Conservation (phyloP, 352 stramenopile species). For the Elongisporangium prolatum region DNA sequence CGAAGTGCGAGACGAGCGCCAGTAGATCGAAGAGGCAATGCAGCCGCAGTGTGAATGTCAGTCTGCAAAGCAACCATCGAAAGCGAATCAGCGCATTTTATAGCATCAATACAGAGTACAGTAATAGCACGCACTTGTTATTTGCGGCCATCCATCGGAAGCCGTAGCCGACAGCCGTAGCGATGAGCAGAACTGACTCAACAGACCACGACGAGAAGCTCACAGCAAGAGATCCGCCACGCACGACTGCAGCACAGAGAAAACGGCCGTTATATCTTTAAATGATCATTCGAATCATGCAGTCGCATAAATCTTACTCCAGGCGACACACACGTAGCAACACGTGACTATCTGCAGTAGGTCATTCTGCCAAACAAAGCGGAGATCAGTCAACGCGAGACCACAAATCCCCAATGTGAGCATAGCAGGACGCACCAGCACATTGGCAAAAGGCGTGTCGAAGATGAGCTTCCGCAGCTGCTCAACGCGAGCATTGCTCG, state of each 20-base stretch:
- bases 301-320: slow-evolving; percentile 46
- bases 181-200: slow-evolving; percentile 72
- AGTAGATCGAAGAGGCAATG: slow-evolving; percentile 80
- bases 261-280: not conserved
- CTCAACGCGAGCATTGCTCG: slow-evolving; percentile 57
- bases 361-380: slow-evolving; percentile 42
- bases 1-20: slow-evolving; percentile 80
- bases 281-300: slow-evolving; percentile 11
- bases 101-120: slow-evolving; percentile 1
- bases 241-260: slow-evolving; percentile 41
- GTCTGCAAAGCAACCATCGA: slow-evolving; percentile 19
- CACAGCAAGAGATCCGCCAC: slow-evolving; percentile 57
- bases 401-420: not conserved
- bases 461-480: slow-evolving; percentile 54
- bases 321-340: slow-evolving; percentile 77
- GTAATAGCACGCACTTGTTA: slow-evolving; percentile 61
- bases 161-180: slow-evolving; percentile 61
- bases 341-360: slow-evolving; percentile 75
- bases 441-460: slow-evolving; percentile 61
- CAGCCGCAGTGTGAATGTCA: slow-evolving; percentile 53
- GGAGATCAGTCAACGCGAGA: slow-evolving; percentile 2
- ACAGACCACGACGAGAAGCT: slow-evolving; percentile 80
- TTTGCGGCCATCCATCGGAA: slow-evolving; percentile 76
- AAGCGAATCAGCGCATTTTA: not conserved
- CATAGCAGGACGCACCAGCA: slow-evolving; percentile 33